phyloP scores from a whole-genome alignment of 169 alveolate genomes.

The Eimeria acervulina region DNA sequence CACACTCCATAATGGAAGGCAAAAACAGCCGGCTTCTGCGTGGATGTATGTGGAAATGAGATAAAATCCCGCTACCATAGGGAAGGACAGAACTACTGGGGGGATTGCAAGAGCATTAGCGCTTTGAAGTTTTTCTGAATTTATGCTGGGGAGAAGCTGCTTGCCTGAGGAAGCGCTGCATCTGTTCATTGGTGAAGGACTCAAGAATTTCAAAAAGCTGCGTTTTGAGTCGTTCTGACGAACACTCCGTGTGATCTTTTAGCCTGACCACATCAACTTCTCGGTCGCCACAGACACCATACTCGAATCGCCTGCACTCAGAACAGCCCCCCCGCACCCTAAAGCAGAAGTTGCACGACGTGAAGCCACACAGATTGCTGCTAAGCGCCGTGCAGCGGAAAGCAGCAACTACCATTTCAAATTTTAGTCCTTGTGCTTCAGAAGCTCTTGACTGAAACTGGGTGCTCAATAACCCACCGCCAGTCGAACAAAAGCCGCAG shows the following conservation, averaged over 20 bases:
- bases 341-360: neutral
- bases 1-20: neutral
- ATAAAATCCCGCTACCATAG: too few species aligned
- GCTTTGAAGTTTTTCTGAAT: too few species aligned
- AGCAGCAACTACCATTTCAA: neutral
- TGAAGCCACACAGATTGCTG: too few species aligned
- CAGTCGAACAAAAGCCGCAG: slow-evolving; percentile 92
- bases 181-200: slow-evolving; percentile 91
- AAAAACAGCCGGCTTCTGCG: neutral
- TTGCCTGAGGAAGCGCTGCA: slow-evolving; percentile 92
- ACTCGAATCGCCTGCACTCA: slow-evolving; percentile 89
- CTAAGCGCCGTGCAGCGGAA: too few species aligned
- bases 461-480: slow-evolving; percentile 54
- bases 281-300: slow-evolving; percentile 95
- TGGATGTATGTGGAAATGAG: too few species aligned
- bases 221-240: slow-evolving; percentile 89
- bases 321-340: neutral
- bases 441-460: neutral
- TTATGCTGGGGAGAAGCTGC: neutral
- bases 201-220: slow-evolving; percentile 92
- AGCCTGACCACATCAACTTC: slow-evolving; percentile 91
- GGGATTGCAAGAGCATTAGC: too few species aligned
- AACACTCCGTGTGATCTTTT: slow-evolving; percentile 93
- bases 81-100: too few species aligned
- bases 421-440: neutral